Base-by-base conservation (phyloP, 176 grass and related monocot species). In the Eremochloa ophiuroides region DNA sequence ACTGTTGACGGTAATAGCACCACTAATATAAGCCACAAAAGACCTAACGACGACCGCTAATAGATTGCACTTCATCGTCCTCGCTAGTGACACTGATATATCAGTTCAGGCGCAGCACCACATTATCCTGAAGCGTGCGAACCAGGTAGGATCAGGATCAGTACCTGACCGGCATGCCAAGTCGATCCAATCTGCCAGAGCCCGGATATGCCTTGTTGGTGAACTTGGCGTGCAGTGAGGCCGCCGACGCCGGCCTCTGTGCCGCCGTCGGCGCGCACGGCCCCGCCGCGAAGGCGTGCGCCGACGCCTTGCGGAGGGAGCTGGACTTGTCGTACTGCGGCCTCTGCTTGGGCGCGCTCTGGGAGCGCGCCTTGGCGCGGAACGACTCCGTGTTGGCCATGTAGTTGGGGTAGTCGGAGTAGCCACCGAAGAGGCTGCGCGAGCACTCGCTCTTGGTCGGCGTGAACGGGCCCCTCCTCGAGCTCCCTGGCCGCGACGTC, bases 321-420 rank as follows among this genome's bases (percentile, higher is more conserved):
- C 86, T 51, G 4, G 81, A 78, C 65, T 90, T 99, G 1, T 95
- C 96, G 66, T 70, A 77, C 62, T 87, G 87, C 8, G 80, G 91
- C 69, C 96, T 63, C 88, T 86, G 88, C 82, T 80, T 99, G 27
- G 96, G 96, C 55, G 93, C 93, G 48, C 96, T 99, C 47, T 99
- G 93, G 12, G 96, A 99, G 4, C 96, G 81, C 23, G 87, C 84
- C 87, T 95, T 99, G 84, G 90, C 93, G 16, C 74, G 92, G 60
- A 94, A 95, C 5, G 96, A 99, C 76, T 99, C 88, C 0, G 96
- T 99, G 83, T 99, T 95, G 3, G 93, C 75, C 96, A 99, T 99
- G 87, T 99, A 99, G 83, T 93, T 99, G 3, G 96, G 96, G 79
- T 88, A 87, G 80, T 93, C 93, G 60, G 88, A 85, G 85, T 91